phyloP scores from a whole-genome alignment of 164 flowering plant species.

The Litsea cubeba region DNA sequence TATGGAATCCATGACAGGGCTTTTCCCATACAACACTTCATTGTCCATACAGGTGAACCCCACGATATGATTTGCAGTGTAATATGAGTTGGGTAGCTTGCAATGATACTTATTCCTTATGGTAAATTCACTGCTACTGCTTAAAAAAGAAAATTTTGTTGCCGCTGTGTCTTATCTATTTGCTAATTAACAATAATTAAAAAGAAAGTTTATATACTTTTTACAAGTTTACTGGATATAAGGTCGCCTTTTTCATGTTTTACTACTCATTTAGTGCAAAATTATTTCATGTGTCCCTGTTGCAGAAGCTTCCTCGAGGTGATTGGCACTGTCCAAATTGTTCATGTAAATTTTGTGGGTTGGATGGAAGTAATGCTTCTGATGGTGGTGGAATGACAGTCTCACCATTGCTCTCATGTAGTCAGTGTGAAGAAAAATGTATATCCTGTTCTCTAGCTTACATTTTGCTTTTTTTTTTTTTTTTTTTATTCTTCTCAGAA shows the following conservation, averaged over 20 bases:
- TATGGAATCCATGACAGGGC: background rate
- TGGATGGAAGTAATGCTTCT: slow-evolving; percentile 18
- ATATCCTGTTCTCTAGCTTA: slow-evolving; percentile 5
- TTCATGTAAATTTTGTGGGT: slow-evolving; percentile 79
- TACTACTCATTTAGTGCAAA: background rate
- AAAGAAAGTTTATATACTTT: too few species aligned
- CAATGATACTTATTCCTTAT: background rate
- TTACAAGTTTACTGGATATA: background rate
- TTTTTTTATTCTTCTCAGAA: background rate
- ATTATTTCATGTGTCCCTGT: slow-evolving; percentile 7
- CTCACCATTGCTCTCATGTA: slow-evolving; percentile 42
- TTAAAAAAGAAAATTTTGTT: too few species aligned
- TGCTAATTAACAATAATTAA: background rate
- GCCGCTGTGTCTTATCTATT: background rate
- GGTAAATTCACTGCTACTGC: background rate
- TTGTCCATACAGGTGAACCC: background rate
- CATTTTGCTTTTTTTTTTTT: background rate
- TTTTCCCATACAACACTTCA: background rate
- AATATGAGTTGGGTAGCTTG: background rate
- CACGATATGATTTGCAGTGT: background rate
- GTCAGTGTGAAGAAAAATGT: slow-evolving; percentile 76
- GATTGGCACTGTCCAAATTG: slow-evolving; percentile 98
- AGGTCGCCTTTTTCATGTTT: background rate
- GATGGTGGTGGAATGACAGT: slow-evolving; percentile 15
- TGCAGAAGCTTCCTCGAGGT: slow-evolving; percentile 86